These are phyloP conservation scores for Ceratobasidium sp. DNA, from an alignment of 1,284 basidiomycete genomes.

Conservation along the genomic window DNA sequence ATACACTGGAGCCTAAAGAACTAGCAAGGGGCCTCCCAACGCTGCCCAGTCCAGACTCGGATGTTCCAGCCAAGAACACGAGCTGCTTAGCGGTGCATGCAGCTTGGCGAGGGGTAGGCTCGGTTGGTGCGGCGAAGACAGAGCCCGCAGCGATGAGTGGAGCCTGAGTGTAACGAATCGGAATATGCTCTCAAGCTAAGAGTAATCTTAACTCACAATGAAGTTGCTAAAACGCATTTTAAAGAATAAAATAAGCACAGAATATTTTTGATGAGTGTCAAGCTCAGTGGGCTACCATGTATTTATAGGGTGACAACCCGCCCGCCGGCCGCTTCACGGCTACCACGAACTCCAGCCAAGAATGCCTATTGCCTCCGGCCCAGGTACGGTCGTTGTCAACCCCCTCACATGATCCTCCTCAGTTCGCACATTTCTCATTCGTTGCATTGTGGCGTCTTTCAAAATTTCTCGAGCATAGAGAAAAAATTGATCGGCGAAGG, in stretches of 20 bases:
- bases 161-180: neutral
- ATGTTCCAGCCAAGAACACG: slow-evolving; percentile 24
- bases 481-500: too few relatives aligned
- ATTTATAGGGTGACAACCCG: neutral
- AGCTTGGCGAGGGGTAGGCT: slow-evolving; percentile 10
- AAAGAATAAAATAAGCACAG: neutral
- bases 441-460: neutral
- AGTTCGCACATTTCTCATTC: neutral
- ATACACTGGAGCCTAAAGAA: neutral
- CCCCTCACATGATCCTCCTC: neutral
- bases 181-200: neutral
- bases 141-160: neutral
- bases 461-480: neutral
- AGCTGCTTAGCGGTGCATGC: neutral
- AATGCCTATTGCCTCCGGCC: neutral
- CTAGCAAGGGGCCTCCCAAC: neutral
- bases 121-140: neutral
- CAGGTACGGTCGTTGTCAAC: neutral
- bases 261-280: neutral
- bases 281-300: neutral
- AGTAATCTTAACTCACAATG: neutral
- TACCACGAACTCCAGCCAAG: too few relatives aligned
- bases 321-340: neutral
- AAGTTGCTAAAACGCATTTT: neutral
- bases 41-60: slow-evolving; percentile 11